Conservation (phyloP, 1,139 yeast species). For the Blastobotrys proliferans region DNA sequence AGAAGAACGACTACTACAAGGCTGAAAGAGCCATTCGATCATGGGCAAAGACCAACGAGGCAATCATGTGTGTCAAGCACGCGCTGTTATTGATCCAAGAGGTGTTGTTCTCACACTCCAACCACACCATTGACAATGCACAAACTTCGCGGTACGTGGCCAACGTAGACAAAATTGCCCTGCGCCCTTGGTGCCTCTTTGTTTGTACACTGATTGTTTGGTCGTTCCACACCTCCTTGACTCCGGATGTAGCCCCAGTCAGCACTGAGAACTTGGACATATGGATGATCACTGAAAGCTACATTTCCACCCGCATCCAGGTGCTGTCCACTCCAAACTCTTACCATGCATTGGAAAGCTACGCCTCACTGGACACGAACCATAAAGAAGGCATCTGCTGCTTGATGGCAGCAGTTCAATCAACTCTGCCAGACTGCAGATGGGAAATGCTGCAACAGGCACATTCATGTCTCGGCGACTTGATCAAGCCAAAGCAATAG, state of each 20-base stretch:
- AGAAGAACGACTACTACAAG: conserved; percentile 20
- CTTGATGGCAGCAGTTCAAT: conserved; percentile 14
- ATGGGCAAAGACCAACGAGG: conserved; percentile 21
- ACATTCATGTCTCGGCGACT: conserved; percentile 15
- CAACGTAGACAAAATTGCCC: conserved; percentile 19
- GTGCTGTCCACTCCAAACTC: conserved; percentile 16
- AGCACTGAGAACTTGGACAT: conserved; percentile 8
- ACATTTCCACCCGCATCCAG: conserved; percentile 15
- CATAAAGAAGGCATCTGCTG: conserved; percentile 15
- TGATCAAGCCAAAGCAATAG: conserved; percentile 1
- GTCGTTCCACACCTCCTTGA: conserved; percentile 17
- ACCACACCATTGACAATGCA: not conserved
- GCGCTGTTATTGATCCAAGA: conserved; percentile 21
- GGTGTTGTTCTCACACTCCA: conserved; percentile 15
- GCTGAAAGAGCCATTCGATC: conserved; percentile 22
- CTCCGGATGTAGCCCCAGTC: not conserved
- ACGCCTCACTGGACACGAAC: conserved; percentile 10
- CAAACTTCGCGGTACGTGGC: conserved; percentile 14
- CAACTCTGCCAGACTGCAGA: conserved; percentile 16
- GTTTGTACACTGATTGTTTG: conserved; percentile 20
- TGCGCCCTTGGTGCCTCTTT: conserved; percentile 23
- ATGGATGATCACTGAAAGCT: conserved; percentile 16
- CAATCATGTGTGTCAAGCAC: conserved; percentile 17
- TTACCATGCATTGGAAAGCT: conserved; percentile 11
- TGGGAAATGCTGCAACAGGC: conserved; percentile 21